Percentiles rank a stretch among this genome's conserved stretches.
Conservation (phyloP, 352 stramenopile species). For the Thalassiosira hispida region DNA sequence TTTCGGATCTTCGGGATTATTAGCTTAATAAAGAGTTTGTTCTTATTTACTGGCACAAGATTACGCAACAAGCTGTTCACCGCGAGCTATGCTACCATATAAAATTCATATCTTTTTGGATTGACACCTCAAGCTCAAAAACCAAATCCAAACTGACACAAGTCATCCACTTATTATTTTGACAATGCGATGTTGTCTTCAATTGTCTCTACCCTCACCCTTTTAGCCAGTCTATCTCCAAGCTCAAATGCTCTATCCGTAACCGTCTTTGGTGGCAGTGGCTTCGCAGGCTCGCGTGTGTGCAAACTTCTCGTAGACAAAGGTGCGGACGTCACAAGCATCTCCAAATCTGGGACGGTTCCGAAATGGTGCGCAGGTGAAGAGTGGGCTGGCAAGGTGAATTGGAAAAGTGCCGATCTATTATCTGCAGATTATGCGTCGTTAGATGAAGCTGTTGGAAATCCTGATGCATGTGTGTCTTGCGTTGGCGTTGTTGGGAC, state of each 20-base stretch:
- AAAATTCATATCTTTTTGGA: no score
- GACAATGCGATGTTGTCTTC: no score
- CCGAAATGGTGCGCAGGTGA: slow-evolving; percentile 56
- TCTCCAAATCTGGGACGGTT: slow-evolving; percentile 44
- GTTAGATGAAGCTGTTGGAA: slow-evolving; percentile 43
- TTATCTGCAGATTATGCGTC: slow-evolving; percentile 23
- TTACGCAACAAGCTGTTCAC: no score
- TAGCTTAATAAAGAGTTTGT: no score
- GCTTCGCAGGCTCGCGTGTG: slow-evolving; percentile 67
- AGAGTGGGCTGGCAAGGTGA: slow-evolving; percentile 47
- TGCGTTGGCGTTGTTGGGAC: slow-evolving; percentile 69
- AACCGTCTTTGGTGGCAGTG: slow-evolving; percentile 66
- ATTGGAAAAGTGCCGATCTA: slow-evolving; percentile 53
- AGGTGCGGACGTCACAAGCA: slow-evolving; percentile 46
- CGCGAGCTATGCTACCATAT: no score
- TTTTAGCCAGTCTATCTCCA: slow-evolving; percentile 4
- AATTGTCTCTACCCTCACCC: slow-evolving; percentile 10
- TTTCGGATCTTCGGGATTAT: no score
- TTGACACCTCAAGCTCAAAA: no score
- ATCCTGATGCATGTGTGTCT: slow-evolving; percentile 59
- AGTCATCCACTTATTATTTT: no score
- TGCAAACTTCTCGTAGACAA: slow-evolving; percentile 56
- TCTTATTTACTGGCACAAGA: no score
- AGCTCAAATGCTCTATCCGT: slow-evolving; percentile 28
- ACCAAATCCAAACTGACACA: no score